Conservation (phyloP, 768 basidiomycete genomes). For the Termitomyces sp. region DNA sequence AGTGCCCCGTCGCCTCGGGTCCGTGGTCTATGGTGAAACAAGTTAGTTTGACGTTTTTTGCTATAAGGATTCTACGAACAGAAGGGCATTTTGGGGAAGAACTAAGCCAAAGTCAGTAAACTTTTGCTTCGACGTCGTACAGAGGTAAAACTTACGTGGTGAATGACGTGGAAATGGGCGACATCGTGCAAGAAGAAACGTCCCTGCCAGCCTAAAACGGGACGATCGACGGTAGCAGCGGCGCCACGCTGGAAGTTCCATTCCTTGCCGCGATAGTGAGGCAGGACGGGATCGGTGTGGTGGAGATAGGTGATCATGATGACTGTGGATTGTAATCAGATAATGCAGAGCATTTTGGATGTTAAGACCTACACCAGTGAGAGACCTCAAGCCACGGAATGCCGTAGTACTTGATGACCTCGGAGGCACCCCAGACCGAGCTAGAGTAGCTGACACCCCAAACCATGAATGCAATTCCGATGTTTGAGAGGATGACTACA, state of each 20-base stretch:
- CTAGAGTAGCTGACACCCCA: constrained; percentile 36
- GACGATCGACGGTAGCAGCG: constrained; percentile 56
- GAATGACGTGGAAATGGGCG: constrained; percentile 62
- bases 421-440: constrained; percentile 33
- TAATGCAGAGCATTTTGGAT: background rate
- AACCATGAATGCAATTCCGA: constrained; percentile 51
- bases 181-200: constrained; percentile 69
- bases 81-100: constrained; percentile 24
- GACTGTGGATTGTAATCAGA: constrained; percentile 23
- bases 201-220: constrained; percentile 62
- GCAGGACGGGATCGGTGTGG: constrained; percentile 55
- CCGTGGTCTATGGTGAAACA: constrained; percentile 43
- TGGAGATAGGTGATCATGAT: constrained; percentile 61
- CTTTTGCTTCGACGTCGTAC: background rate
- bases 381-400: constrained; percentile 55
- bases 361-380: constrained; percentile 47
- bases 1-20: constrained; percentile 47
- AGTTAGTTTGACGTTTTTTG: background rate
- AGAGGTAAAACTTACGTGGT: constrained; percentile 41
- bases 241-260: constrained; percentile 67
- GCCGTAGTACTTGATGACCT: constrained; percentile 47
- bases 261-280: constrained; percentile 54
- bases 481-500: constrained; percentile 54
- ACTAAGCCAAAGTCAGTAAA: constrained; percentile 8
- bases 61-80: constrained; percentile 9